A percentile compares a stretch with the other conserved stretches of the same genome.
phyloP scores from a whole-genome alignment of 768 basidiomycete species.

The Amanita exitialis region DNA sequence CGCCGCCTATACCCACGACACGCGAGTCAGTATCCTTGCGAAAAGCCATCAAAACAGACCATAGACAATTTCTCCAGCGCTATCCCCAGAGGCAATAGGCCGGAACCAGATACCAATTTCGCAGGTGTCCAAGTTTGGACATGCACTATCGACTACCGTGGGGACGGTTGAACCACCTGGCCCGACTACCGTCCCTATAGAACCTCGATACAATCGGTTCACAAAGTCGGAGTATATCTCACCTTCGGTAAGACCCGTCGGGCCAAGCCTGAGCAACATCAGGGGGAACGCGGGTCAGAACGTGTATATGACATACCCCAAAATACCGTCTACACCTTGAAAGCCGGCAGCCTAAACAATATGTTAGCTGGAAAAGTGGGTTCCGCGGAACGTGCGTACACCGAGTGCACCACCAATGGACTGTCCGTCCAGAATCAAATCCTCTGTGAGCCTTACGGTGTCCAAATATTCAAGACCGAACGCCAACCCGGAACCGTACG shows the following conservation, averaged over 20 bases:
- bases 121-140: background rate
- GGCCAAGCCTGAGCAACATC: slow-evolving; percentile 41
- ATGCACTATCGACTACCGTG: slow-evolving; percentile 33
- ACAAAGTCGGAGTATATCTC: slow-evolving; percentile 8
- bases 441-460: slow-evolving; percentile 38
- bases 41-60: background rate
- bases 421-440: slow-evolving; percentile 36
- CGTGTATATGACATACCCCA: slow-evolving; percentile 34
- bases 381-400: slow-evolving; percentile 7
- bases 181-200: slow-evolving; percentile 20
- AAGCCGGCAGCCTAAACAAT: slow-evolving; percentile 29
- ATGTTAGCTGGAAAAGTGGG: background rate
- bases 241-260: slow-evolving; percentile 41
- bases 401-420: slow-evolving; percentile 54
- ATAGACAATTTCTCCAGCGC: background rate
- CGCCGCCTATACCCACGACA: background rate
- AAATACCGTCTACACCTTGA: slow-evolving; percentile 47
- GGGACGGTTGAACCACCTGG: slow-evolving; percentile 26
- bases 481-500: slow-evolving; percentile 57
- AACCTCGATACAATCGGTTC: background rate
- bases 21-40: background rate
- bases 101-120: background rate
- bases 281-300: background rate
- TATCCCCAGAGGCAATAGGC: background rate
- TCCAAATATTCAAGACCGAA: slow-evolving; percentile 46